Base-by-base conservation (phyloP, 192 early-diverging fungal genomes). In the Blastocladiella britannica region DNA sequence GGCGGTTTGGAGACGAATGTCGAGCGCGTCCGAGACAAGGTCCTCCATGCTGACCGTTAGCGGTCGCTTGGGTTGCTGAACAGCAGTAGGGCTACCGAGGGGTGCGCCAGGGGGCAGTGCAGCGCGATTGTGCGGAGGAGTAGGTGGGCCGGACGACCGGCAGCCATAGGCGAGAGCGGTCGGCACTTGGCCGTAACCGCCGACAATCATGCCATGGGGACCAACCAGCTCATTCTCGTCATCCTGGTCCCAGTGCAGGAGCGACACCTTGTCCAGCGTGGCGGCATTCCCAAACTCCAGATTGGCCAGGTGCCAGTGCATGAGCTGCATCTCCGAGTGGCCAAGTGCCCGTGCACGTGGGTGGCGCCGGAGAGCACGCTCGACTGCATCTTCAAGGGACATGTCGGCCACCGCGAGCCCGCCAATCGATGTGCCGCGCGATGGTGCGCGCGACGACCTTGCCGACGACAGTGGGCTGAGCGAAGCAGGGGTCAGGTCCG, bases 261-360 rank as follows among this genome's bases (percentile, higher is more conserved):
- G 20, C 22, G 65, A 68, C 8, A 70, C 56, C 26, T 64, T 53
- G 51, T 69, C 62, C 8, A 71, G 24, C 23, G 65, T 55, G 4
- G 65, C 61, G 22, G 67, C 71, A 51, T 71, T 73, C 12, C 72
- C 62, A 64, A 70, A 74, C 64, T 73, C 71, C 12, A 74, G 55
- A 47, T 71, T 68, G 5, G 73, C 68, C 56, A 66, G 62, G 55
- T 71, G 68, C 68, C 68, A 75, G 29, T 74, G 63, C 18, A 75
- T 66, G 9, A 75, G 51, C 8, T 61, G 60, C 18, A 73, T 28
- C 25, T 75, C 63, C 28, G 61, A 51, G 9, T 54, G 25, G 1
- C 60, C 52, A 56, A 72, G 65, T 24, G 56, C 29, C 4, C 26
- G 37, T 24, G 59, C 66, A 9, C 58, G 57, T 54, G 65, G 66